A percentile compares a stretch with the other conserved stretches of the same genome.
These are phyloP conservation scores for Gentiana straminea DNA, from an alignment of 257 asterid species.

Conservation along the genomic window DNA sequence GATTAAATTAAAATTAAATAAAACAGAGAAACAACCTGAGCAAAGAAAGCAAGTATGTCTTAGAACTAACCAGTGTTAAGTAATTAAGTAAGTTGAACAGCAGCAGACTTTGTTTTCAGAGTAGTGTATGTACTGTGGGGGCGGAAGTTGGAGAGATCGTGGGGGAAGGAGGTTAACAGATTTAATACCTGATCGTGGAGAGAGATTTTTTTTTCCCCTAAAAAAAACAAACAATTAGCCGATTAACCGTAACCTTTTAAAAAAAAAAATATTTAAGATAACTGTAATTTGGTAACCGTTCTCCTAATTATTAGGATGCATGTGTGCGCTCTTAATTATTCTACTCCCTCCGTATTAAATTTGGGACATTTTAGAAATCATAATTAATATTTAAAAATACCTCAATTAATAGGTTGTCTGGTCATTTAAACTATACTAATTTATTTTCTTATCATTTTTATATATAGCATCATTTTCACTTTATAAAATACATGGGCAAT, in stretches of 20 bases:
- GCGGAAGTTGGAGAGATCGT: constrained; percentile 1
- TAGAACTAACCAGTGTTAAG: neutral
- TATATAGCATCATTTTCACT: no score
- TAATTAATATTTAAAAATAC: no score
- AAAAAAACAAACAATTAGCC: no score
- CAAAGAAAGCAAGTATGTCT: constrained; percentile 9
- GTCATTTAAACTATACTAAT: no score
- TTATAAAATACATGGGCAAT: no score
- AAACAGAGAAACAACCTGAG: constrained; percentile 2
- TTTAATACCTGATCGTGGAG: neutral
- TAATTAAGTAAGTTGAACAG: constrained; percentile 6
- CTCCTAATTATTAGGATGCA: constrained; percentile 7
- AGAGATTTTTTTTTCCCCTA: constrained; percentile 3
- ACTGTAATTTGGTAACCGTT: constrained; percentile 11
- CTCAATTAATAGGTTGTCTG: no score
- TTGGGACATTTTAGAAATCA: no score
- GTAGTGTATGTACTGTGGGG: neutral
- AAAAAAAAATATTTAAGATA: constrained; percentile 5
- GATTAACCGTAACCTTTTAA: no score
- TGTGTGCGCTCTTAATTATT: no score
- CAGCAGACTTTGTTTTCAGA: constrained; percentile 3
- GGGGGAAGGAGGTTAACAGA: constrained; percentile 13
- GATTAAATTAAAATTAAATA: neutral
- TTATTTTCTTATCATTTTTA: no score
- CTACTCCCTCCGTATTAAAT: no score